Evolutionary conservation across 805 yeast genomes (phyloP).

Genomic region (Myxozyma neglecta): DNA sequence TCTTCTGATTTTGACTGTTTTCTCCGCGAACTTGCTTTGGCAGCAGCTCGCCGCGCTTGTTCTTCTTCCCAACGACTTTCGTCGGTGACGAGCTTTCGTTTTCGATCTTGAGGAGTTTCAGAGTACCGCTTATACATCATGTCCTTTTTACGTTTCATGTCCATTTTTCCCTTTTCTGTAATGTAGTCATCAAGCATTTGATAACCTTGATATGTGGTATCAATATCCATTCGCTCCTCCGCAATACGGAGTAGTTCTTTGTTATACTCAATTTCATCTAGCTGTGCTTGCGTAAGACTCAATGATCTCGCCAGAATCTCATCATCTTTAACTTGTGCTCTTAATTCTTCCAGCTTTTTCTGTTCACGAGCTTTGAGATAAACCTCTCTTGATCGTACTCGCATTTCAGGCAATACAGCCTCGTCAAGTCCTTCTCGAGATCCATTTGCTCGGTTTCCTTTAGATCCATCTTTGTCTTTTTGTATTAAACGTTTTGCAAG

Average conservation of each 20-base stretch:
- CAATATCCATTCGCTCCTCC: constrained; percentile 44
- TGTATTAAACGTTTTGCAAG: constrained; percentile 36
- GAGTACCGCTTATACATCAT: constrained; percentile 47
- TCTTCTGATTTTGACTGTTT: not conserved
- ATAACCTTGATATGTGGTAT: constrained; percentile 45
- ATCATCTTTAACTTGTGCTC: constrained; percentile 50
- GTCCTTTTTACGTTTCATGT: constrained; percentile 54
- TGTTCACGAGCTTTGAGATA: constrained; percentile 53
- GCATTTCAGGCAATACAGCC: constrained; percentile 41
- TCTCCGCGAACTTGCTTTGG: constrained; percentile 18
- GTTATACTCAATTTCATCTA: constrained; percentile 53
- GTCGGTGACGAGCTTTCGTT: constrained; percentile 32
- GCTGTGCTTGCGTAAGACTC: constrained; percentile 50
- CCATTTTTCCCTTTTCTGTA: constrained; percentile 54
- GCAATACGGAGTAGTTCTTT: constrained; percentile 51
- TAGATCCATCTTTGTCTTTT: constrained; percentile 23
- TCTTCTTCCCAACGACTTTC: constrained; percentile 54
- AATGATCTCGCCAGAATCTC: constrained; percentile 49
- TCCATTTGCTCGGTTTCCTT: not conserved
- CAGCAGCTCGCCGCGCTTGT: constrained; percentile 49
- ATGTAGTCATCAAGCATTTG: constrained; percentile 58
- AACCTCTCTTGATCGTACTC: constrained; percentile 51
- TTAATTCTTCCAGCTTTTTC: constrained; percentile 47
- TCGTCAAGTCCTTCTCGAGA: constrained; percentile 21
- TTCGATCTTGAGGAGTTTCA: constrained; percentile 29